Base-by-base conservation (phyloP, 2,329 filamentous ascomycete genomes). In the Colletotrichum orbiculare region DNA sequence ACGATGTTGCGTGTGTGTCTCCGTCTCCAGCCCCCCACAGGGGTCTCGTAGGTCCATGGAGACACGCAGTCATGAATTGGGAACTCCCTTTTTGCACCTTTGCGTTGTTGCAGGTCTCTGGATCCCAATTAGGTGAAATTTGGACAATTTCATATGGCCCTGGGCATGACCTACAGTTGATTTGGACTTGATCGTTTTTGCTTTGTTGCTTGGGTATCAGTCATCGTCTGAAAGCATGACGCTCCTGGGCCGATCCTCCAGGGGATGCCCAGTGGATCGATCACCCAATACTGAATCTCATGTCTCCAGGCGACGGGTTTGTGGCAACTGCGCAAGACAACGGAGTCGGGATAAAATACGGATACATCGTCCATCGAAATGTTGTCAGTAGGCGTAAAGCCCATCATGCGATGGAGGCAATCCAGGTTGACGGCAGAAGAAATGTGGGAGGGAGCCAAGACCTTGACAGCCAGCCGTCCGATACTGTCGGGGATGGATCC, bases 391-490 rank as follows among this genome's bases (percentile, higher is more conserved):
- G 8, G 35, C 42, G 7, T n/a, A 25, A 25, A 25, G 25, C 25
- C 25, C 25, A 25, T 38, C 37, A 13, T 50, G 45, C 56, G 58
- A 53, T 41, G 58, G 58, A 65, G 48, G 47, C 8, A 42, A 46
- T 15, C 11, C 33, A 39, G 48, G 43, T 10, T 64, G 3, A 25
- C 25, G 4, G 13, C 34, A 43, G 34, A 46, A 46, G 25, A 35
- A 17, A 11, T 57, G 62, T 56, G 62, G 41, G 52, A 62, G 62
- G 57, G 52, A 56, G 62, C 62, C 62, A 65, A 60, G 57, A 62
- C 58, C 39, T 52, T 53, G 50, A 49, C 62, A 62, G 38, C 47
- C 45, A 49, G 46, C 52, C 58, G 52, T 62, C 58, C 54, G 41
- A 65, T 37, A 17, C 41, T 25, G 62, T 33, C 33, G 41, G 13